Evolutionary conservation across 129 eudicot species (phyloP).

Genomic region (Flaveria sonorensis): DNA sequence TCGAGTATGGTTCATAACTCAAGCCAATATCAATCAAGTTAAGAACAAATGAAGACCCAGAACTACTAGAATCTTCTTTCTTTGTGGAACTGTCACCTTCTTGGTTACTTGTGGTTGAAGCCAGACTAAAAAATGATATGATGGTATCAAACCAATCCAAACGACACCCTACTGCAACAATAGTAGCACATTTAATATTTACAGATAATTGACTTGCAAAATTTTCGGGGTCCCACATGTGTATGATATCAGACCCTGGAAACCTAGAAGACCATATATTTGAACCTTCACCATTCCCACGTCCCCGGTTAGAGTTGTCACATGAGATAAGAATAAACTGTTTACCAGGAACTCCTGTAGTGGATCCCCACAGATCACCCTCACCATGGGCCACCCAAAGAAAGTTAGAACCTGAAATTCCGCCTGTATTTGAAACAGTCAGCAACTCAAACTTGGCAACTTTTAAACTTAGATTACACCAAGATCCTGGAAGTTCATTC

Average conservation of each 20-base stretch:
- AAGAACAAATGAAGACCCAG: conserved; percentile 67
- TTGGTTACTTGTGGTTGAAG: conserved; percentile 49
- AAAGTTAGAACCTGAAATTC: conserved; percentile 52
- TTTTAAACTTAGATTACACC: conserved; percentile 60
- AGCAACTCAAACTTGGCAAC: conserved; percentile 63
- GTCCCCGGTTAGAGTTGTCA: conserved; percentile 62
- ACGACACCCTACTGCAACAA: conserved; percentile 84
- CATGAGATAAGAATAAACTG: conserved; percentile 77
- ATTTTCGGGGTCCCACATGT: conserved; percentile 60
- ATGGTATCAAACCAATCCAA: conserved; percentile 83
- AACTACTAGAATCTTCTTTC: conserved; percentile 29
- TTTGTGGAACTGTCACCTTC: conserved; percentile 26
- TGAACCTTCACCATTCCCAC: conserved; percentile 94
- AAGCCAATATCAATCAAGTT: conserved; percentile 73
- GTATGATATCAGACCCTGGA: conserved; percentile 76
- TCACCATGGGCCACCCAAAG: conserved; percentile 67
- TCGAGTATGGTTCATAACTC: conserved; percentile 80
- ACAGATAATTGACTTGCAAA: conserved; percentile 49
- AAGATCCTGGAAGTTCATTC: conserved; percentile 86
- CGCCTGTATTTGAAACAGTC: conserved; percentile 71
- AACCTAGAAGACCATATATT: conserved; percentile 65
- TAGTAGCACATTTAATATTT: conserved; percentile 66
- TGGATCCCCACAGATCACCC: conserved; percentile 76
- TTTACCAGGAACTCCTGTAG: conserved; percentile 44
- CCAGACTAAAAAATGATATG: conserved; percentile 53